phyloP scores from a whole-genome alignment of 805 yeast species.

The Ogataea nonfermentans region DNA sequence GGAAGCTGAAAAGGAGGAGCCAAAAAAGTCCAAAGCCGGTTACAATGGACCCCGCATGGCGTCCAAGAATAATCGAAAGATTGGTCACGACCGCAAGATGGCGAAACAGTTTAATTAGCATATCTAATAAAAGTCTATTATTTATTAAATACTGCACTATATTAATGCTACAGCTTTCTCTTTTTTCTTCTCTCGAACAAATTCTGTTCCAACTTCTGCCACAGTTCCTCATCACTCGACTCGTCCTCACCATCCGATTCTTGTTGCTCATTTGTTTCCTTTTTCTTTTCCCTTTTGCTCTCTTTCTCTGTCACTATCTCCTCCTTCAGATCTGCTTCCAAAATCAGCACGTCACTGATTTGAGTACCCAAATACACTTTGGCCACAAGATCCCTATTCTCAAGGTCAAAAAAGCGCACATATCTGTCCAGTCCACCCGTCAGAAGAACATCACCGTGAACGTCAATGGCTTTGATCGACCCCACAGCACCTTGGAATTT shows the following conservation, averaged over 20 bases:
- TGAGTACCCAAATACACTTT: constrained; percentile 79
- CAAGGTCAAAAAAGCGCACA: constrained; percentile 68
- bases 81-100: constrained; percentile 58
- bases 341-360: constrained; percentile 48
- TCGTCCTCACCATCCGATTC: constrained; percentile 25
- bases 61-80: constrained; percentile 53
- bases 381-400: constrained; percentile 55
- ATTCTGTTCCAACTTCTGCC: constrained; percentile 30
- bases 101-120: constrained; percentile 20
- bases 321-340: constrained; percentile 43
- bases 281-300: constrained; percentile 32
- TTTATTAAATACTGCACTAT: constrained; percentile 3
- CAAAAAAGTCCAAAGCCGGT: constrained; percentile 10
- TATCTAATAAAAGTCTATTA: not conserved
- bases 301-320: constrained; percentile 28
- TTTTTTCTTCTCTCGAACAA: constrained; percentile 30
- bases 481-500: constrained; percentile 79
- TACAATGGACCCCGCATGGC: constrained; percentile 16
- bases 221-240: constrained; percentile 33
- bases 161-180: constrained; percentile 21
- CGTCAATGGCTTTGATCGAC: constrained; percentile 48
- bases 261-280: constrained; percentile 39
- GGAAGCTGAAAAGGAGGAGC: constrained; percentile 6
- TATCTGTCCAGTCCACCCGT: constrained; percentile 90
- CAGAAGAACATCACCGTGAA: constrained; percentile 46